These are phyloP conservation scores for Bipolaris victoriae DNA, from an alignment of 2,329 filamentous ascomycete genomes.

Conservation along the genomic window DNA sequence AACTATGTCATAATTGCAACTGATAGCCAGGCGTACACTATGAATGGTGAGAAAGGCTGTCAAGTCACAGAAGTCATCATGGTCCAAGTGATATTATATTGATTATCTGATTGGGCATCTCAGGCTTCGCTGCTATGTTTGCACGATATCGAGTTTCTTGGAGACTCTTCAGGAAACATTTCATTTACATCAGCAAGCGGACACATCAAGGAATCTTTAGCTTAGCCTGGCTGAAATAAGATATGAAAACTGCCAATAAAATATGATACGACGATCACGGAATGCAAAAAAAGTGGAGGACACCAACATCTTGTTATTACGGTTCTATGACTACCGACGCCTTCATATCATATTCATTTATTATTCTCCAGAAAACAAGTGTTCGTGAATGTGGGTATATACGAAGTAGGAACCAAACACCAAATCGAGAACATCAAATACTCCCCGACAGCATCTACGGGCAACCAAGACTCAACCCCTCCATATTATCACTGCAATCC, in stretches of 20 bases:
- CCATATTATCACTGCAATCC: background rate
- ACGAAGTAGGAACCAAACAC: background rate
- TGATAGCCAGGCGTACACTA: background rate
- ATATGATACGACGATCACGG: no score
- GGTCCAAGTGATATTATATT: background rate
- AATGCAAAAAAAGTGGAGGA: no score
- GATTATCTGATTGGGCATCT: no score
- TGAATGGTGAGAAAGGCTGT: background rate
- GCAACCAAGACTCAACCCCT: background rate
- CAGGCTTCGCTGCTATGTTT: no score
- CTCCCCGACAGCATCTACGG: no score
- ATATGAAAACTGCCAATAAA: no score
- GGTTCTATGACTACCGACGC: background rate
- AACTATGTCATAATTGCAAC: background rate
- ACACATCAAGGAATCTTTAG: no score
- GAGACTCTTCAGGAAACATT: no score
- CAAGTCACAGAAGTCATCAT: background rate
- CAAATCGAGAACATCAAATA: background rate
- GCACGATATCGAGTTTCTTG: no score
- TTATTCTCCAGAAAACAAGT: background rate
- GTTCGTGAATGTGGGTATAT: background rate
- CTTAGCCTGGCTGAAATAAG: no score
- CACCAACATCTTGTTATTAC: no score
- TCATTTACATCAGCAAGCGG: no score
- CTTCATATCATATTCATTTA: background rate